Evolutionary conservation across 805 yeast genomes (phyloP).

Genomic region (Dipodascus albidus): DNA sequence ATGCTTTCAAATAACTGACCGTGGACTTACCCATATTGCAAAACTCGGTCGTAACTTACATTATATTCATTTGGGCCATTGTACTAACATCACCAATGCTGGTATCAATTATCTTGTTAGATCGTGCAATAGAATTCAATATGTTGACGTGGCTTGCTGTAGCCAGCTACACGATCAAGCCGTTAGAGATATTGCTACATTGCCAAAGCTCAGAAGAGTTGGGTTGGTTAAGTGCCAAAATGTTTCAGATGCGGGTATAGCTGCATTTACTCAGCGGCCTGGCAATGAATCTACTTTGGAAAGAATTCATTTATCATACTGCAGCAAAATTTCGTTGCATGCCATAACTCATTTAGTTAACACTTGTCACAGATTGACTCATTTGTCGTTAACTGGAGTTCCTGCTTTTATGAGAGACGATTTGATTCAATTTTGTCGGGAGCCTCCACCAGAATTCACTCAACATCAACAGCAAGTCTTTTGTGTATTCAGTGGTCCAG

Average conservation of each 20-base stretch:
- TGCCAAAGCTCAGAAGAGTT: constrained; percentile 76
- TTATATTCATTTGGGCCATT: constrained; percentile 89
- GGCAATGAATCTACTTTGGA: constrained; percentile 75
- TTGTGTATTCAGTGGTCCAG: constrained; percentile 89
- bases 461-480: constrained; percentile 75
- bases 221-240: constrained; percentile 87
- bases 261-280: constrained; percentile 50
- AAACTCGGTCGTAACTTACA: constrained; percentile 70
- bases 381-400: constrained; percentile 85
- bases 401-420: constrained; percentile 80
- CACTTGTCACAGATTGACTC: constrained; percentile 79
- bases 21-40: constrained; percentile 59
- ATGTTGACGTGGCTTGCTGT: constrained; percentile 93
- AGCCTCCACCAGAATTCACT: constrained; percentile 86
- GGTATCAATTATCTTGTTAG: constrained; percentile 71
- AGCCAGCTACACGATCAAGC: constrained; percentile 77
- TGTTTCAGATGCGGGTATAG: constrained; percentile 73
- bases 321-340: constrained; percentile 64
- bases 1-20: constrained; percentile 78
- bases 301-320: constrained; percentile 86
- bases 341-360: constrained; percentile 68
- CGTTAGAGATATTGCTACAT: constrained; percentile 58
- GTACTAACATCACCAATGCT: constrained; percentile 77
- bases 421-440: constrained; percentile 76
- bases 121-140: constrained; percentile 74